These are phyloP conservation scores for Talaromyces verruculosus DNA, from an alignment of 2,329 filamentous ascomycete species.

Conservation along the genomic window DNA sequence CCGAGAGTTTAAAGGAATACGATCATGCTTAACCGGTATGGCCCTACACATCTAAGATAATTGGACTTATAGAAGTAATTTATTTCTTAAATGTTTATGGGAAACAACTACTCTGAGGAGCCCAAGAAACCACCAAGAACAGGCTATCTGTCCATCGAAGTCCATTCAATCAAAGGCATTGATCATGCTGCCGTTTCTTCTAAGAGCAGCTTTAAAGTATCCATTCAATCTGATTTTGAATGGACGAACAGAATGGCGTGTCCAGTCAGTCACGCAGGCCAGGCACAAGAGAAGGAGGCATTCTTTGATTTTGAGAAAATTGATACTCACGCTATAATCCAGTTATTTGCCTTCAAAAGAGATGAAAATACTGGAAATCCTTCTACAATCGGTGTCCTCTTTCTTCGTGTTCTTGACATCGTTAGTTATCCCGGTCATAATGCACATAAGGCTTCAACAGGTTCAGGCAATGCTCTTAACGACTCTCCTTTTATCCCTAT, in stretches of 20 bases:
- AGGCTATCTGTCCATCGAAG: conserved; percentile 1
- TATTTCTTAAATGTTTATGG: not conserved
- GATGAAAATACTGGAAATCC: not conserved
- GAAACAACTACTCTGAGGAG: not conserved
- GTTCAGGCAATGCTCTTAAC: not conserved
- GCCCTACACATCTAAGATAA: not conserved
- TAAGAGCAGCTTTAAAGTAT: not conserved
- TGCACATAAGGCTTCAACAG: not conserved
- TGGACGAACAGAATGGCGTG: not conserved
- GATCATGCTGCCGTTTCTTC: not conserved
- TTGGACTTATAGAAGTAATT: not conserved
- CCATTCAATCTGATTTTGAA: not conserved
- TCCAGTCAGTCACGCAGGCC: conserved; percentile 5
- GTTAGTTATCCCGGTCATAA: not conserved
- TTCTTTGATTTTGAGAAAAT: conserved; percentile 1
- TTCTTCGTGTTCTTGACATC: conserved; percentile 7
- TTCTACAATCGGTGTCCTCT: not conserved
- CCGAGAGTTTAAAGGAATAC: not conserved
- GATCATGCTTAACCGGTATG: not conserved
- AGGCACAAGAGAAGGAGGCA: conserved; percentile 2
- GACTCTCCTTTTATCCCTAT: not conserved
- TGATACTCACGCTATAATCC: not conserved
- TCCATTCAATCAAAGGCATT: conserved; percentile 12
- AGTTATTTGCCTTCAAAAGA: not conserved
- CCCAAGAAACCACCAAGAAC: not conserved